Evolutionary conservation across 495 filamentous ascomycete genomes (phyloP).

Genomic region (Hamigera avellanea): DNA sequence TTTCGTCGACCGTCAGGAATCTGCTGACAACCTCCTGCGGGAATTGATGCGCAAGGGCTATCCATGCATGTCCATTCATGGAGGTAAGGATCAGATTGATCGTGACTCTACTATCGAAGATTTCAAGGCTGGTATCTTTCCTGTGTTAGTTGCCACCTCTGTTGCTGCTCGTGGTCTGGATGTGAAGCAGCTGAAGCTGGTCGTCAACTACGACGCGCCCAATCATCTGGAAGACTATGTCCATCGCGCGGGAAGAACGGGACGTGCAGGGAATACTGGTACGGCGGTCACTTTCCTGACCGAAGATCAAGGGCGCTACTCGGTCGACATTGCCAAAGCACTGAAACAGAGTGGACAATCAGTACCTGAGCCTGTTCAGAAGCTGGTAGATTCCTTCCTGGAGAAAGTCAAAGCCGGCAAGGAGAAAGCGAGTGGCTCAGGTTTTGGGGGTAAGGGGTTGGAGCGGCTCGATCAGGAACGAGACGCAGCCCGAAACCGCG

Average conservation of each 20-base stretch:
- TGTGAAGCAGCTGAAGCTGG: conserved; percentile 91
- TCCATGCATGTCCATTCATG: conserved; percentile 92
- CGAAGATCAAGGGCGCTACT: conserved; percentile 80
- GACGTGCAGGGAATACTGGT: conserved; percentile 87
- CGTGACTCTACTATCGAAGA: conserved; percentile 89
- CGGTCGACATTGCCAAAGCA: conserved; percentile 83
- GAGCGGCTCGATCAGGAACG: conserved; percentile 86
- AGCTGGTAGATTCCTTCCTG: conserved; percentile 54
- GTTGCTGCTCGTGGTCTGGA: conserved; percentile 93
- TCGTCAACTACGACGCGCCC: conserved; percentile 94
- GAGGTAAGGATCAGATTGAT: conserved; percentile 91
- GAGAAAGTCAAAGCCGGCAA: conserved; percentile 90
- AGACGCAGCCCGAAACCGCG: conserved; percentile 68
- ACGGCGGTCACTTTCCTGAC: conserved; percentile 94
- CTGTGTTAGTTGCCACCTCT: conserved; percentile 87
- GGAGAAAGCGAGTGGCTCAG: conserved; percentile 67
- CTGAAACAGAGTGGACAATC: conserved; percentile 81
- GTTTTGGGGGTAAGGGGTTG: conserved; percentile 91
- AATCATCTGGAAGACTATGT: conserved; percentile 98
- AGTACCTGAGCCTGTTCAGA: conserved; percentile 60
- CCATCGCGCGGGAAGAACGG: conserved; percentile 88
- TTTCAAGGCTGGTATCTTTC: conserved; percentile 85
- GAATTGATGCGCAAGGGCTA: conserved; percentile 84
- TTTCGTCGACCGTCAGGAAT: conserved; percentile 92
- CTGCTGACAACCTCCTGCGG: conserved; percentile 72